A percentile compares a stretch with the other conserved stretches of the same genome.
phyloP scores from a whole-genome alignment of 1,284 basidiomycete genomes.

The Marasmius oreades region DNA sequence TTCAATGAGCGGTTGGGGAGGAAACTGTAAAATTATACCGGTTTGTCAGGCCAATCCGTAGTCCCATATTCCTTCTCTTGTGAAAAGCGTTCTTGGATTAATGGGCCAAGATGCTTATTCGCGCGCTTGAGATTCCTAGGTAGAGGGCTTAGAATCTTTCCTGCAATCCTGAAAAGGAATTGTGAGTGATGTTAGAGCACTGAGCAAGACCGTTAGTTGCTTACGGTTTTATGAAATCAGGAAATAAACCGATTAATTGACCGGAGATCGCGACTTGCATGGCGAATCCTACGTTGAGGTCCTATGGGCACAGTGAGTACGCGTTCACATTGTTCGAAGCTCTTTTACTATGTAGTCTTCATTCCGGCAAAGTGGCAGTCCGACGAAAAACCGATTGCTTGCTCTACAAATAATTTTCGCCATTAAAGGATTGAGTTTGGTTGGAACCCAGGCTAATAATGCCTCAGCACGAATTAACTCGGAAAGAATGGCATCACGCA shows the following conservation, averaged over 20 bases:
- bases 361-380: conserved; percentile 34
- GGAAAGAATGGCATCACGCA: conserved; percentile 4
- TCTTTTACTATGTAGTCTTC: conserved; percentile 28
- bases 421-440: conserved; percentile 33
- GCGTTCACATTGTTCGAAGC: not conserved
- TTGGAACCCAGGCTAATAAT: conserved; percentile 32
- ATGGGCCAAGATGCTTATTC: conserved; percentile 30
- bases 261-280: conserved; percentile 30
- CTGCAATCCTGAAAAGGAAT: conserved; percentile 22
- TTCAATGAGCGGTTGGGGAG: not conserved
- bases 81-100: conserved; percentile 38
- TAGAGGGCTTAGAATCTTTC: conserved; percentile 22
- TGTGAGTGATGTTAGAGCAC: not conserved
- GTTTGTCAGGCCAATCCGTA: conserved; percentile 28
- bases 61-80: conserved; percentile 32
- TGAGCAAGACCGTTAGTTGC: conserved; percentile 9
- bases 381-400: conserved; percentile 35
- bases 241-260: conserved; percentile 31
- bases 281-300: conserved; percentile 35
- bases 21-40: conserved; percentile 19
- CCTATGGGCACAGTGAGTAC: not conserved
- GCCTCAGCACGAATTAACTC: conserved; percentile 12
- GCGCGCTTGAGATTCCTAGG: conserved; percentile 25
- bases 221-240: conserved; percentile 36
- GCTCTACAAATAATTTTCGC: conserved; percentile 36